Percentiles rank a stretch among this genome's conserved stretches.
These are phyloP conservation scores for Tuber calosporum DNA, from an alignment of 495 filamentous ascomycete species.

Conservation along the genomic window DNA sequence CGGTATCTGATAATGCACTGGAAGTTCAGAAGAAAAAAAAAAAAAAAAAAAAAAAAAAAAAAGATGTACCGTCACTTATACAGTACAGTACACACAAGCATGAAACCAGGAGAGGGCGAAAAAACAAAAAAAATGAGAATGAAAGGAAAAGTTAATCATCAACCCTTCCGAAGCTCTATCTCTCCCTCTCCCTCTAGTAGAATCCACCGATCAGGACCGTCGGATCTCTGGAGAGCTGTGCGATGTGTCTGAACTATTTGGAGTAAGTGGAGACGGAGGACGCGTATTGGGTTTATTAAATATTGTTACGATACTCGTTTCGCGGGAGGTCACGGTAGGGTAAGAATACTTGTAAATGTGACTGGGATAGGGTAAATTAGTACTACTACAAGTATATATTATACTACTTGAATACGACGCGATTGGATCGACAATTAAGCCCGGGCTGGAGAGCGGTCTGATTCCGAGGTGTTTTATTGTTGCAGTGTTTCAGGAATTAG, in stretches of 20 bases:
- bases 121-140: too few relatives aligned
- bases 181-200: neutral
- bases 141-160: neutral
- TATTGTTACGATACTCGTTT: neutral
- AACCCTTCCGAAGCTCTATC: neutral
- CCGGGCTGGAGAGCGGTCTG: neutral
- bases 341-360: too few relatives aligned
- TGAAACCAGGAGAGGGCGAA: neutral
- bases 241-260: neutral
- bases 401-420: too few relatives aligned
- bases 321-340: neutral
- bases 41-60: too few relatives aligned
- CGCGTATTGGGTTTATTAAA: neutral
- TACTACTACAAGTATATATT: too few relatives aligned
- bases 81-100: too few relatives aligned
- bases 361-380: too few relatives aligned
- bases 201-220: neutral
- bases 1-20: too few relatives aligned
- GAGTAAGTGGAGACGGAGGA: neutral
- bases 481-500: neutral
- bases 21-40: too few relatives aligned
- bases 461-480: neutral
- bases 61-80: too few relatives aligned
- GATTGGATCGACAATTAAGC: neutral
- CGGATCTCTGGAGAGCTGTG: neutral